Percentiles rank a stretch among this genome's conserved stretches.
These are phyloP conservation scores for Volvox africanus DNA, from an alignment of 139 green algal species.

Conservation along the genomic window DNA sequence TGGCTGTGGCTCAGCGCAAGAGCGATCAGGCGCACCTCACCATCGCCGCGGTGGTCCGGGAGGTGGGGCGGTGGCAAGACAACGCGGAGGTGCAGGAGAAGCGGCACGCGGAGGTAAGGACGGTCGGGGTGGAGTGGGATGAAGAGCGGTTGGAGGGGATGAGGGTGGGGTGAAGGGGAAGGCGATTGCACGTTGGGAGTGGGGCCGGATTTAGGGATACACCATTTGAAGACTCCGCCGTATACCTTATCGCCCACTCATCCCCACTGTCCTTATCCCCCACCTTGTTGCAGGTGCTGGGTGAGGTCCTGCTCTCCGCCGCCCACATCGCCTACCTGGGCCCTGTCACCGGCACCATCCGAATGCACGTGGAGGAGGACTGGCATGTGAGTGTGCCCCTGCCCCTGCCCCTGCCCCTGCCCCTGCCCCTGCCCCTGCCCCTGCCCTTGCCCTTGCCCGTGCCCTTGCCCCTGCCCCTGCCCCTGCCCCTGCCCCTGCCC, in stretches of 20 bases:
- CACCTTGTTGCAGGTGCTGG: too few relatives aligned
- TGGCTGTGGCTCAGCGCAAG: conserved; percentile 47
- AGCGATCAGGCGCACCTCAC: conserved; percentile 54
- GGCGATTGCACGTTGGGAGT: too few relatives aligned
- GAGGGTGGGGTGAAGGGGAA: too few relatives aligned
- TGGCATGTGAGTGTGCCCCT: background rate
- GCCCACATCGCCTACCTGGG: conserved; percentile 61
- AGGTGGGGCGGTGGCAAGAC: conserved; percentile 54
- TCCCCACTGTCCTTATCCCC: too few relatives aligned
- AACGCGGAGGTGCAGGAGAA: conserved; percentile 40
- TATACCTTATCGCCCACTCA: too few relatives aligned
- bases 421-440: background rate
- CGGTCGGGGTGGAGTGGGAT: too few relatives aligned
- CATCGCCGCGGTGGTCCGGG: conserved; percentile 48
- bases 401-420: background rate
- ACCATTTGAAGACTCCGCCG: too few relatives aligned
- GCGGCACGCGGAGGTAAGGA: conserved; percentile 54
- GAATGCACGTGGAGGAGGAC: conserved; percentile 45
- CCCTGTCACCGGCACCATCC: conserved; percentile 42
- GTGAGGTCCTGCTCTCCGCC: conserved; percentile 51
- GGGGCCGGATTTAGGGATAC: too few relatives aligned
- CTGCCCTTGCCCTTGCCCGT: background rate
- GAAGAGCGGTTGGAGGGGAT: too few relatives aligned
- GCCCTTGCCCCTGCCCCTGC: too few relatives aligned
- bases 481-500: too few relatives aligned